Evolutionary conservation across 2,329 filamentous ascomycete species (phyloP).

Genomic region (Gaeumannomyces tritici): DNA sequence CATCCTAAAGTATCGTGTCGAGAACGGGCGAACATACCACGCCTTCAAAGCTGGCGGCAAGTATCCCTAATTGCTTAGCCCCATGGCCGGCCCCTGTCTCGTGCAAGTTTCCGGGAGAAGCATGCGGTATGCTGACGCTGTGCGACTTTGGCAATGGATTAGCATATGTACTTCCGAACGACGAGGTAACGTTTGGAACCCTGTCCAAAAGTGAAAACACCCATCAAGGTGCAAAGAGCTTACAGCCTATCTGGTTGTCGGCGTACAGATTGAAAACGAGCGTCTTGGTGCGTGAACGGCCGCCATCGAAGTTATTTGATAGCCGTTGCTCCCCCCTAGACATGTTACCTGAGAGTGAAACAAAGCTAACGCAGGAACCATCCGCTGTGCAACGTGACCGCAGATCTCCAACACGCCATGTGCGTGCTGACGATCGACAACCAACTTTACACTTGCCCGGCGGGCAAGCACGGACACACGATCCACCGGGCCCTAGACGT

Average conservation of each 20-base stretch:
- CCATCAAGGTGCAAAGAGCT: not conserved
- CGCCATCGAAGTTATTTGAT: too few relatives aligned
- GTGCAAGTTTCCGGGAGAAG: too few relatives aligned
- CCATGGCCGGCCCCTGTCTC: too few relatives aligned
- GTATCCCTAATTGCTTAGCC: too few relatives aligned
- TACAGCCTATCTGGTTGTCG: not conserved
- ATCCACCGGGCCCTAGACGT: slow-evolving; percentile 2
- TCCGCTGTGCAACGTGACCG: not conserved
- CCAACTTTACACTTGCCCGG: slow-evolving; percentile 5
- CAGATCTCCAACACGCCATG: slow-evolving; percentile 10
- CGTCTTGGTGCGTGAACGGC: not conserved
- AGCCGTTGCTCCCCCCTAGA: too few relatives aligned
- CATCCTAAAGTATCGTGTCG: slow-evolving; percentile 2
- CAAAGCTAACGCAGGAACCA: not conserved
- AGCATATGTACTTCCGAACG: not conserved
- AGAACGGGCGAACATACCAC: slow-evolving; percentile 3
- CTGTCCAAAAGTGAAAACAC: not conserved
- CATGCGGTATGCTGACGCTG: too few relatives aligned
- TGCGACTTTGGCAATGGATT: not conserved
- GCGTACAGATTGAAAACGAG: not conserved
- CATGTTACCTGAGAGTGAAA: too few relatives aligned
- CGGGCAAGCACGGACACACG: not conserved
- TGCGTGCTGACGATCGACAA: slow-evolving; percentile 8
- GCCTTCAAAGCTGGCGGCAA: slow-evolving; percentile 1
- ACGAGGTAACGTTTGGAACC: not conserved